phyloP scores from a whole-genome alignment of 805 yeast genomes.

The Isabelozyma heimii region DNA sequence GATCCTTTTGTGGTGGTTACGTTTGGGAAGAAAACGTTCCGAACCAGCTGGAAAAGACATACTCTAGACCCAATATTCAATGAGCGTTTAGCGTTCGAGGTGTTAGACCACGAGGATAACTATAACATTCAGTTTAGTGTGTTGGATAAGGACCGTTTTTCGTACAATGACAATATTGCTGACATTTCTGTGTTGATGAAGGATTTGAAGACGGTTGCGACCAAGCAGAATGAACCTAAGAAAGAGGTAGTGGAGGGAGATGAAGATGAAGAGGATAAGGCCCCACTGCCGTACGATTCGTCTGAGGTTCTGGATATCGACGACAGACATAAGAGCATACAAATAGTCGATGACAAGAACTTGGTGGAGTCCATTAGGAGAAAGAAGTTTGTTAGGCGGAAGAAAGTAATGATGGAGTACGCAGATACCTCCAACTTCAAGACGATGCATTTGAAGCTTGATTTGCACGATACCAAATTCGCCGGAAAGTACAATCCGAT shows the following conservation, averaged over 20 bases:
- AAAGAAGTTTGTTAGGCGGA: conserved; percentile 26
- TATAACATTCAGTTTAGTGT: conserved; percentile 70
- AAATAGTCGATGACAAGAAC: conserved; percentile 23
- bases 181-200: conserved; percentile 53
- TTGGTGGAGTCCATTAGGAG: conserved; percentile 25
- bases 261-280: conserved; percentile 2
- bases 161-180: conserved; percentile 83
- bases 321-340: background rate
- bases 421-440: conserved; percentile 41
- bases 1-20: conserved; percentile 94
- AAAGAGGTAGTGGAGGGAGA: background rate
- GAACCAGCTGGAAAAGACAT: conserved; percentile 83
- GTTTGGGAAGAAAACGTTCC: conserved; percentile 81
- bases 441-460: conserved; percentile 37
- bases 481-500: conserved; percentile 47
- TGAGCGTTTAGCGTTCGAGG: conserved; percentile 77
- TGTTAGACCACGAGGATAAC: conserved; percentile 60
- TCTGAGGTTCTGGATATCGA: conserved; percentile 1
- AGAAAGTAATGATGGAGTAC: conserved; percentile 22
- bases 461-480: conserved; percentile 28
- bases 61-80: conserved; percentile 79
- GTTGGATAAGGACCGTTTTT: conserved; percentile 79
- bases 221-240: conserved; percentile 5
- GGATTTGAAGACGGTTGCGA: conserved; percentile 42
- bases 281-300: background rate